phyloP scores from a whole-genome alignment of 345 rosid genomes.

The Lenwebbia sp. region DNA sequence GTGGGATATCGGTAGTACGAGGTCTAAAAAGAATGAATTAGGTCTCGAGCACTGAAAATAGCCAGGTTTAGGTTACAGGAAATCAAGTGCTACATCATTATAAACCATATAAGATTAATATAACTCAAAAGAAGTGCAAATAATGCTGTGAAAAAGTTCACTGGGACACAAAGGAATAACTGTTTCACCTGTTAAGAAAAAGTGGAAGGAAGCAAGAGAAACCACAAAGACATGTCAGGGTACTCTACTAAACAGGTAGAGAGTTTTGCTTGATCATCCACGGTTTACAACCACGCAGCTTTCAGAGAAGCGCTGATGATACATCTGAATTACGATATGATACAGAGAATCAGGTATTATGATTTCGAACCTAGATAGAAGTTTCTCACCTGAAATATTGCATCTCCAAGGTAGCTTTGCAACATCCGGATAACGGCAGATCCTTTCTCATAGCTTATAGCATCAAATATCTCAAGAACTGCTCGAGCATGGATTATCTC shows the following conservation, averaged over 20 bases:
- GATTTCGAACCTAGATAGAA: not conserved
- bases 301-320: not conserved
- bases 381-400: constrained; percentile 14
- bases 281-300: not conserved
- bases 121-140: not conserved
- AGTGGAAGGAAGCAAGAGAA: not conserved
- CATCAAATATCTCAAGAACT: constrained; percentile 23
- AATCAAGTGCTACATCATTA: not conserved
- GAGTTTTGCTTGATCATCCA: not conserved
- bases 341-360: not conserved
- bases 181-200: not conserved
- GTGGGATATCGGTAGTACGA: not conserved
- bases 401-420: constrained; percentile 29
- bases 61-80: not conserved
- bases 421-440: constrained; percentile 32
- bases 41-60: not conserved
- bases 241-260: not conserved
- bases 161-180: not conserved
- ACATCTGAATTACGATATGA: not conserved
- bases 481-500: constrained; percentile 15
- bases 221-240: not conserved
- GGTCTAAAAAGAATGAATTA: not conserved
- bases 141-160: not conserved
- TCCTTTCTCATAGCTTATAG: constrained; percentile 28
- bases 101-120: not conserved